phyloP scores from a whole-genome alignment of 192 early-diverging fungal species.

The Entrophospora sp. region DNA sequence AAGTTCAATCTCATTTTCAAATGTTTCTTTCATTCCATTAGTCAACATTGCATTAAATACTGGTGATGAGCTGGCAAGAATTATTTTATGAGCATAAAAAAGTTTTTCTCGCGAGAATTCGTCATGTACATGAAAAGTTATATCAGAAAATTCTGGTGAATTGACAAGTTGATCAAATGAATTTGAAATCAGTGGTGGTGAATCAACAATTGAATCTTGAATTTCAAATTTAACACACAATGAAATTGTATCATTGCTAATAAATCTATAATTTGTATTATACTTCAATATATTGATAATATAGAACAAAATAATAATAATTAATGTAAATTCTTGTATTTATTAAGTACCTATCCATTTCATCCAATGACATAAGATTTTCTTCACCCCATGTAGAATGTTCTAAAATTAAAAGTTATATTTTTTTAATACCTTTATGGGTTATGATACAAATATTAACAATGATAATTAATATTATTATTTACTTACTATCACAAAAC shows the following conservation, averaged over 20 bases:
- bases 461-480: neutral
- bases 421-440: neutral
- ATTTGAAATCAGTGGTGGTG: neutral
- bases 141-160: constrained; percentile 24
- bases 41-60: constrained; percentile 18
- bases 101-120: constrained; percentile 2
- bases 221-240: constrained; percentile 29
- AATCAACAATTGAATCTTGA: constrained; percentile 21
- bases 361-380: constrained; percentile 20
- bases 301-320: neutral
- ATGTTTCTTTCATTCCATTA: constrained; percentile 11
- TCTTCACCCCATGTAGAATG: constrained; percentile 27
- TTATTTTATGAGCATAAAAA: constrained; percentile 18
- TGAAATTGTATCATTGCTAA: constrained; percentile 22
- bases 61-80: constrained; percentile 6
- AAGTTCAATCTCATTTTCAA: constrained; percentile 15
- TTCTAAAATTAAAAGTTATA: neutral
- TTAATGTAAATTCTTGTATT: neutral
- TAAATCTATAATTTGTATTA: constrained; percentile 4
- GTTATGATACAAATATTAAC: neutral
- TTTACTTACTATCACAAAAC: constrained; percentile 25
- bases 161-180: constrained; percentile 23
- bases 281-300: neutral
- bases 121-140: constrained; percentile 22
- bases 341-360: constrained; percentile 20